A percentile compares a stretch with the other conserved stretches of the same genome.
phyloP scores from a whole-genome alignment of 306 rosid species.

The Quercus dentata region DNA sequence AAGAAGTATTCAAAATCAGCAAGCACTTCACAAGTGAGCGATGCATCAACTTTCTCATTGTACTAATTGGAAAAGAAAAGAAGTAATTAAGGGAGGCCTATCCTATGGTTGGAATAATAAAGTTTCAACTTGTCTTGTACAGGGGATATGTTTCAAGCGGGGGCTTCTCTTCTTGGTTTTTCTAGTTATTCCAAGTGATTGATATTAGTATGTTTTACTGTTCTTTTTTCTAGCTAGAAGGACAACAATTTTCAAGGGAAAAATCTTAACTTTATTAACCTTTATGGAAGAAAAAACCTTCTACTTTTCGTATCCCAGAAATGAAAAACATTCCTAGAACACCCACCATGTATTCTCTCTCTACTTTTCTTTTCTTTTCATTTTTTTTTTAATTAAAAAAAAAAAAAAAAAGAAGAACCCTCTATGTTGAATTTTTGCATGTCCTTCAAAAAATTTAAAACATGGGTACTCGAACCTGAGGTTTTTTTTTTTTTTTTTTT shows the following conservation, averaged over 20 bases:
- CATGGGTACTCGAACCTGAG: background rate
- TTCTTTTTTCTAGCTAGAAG: slow-evolving; percentile 20
- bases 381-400: background rate
- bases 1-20: slow-evolving; percentile 61
- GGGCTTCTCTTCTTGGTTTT: slow-evolving; percentile 16
- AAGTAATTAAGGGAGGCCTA: background rate
- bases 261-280: background rate
- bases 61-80: slow-evolving; percentile 22
- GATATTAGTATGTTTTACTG: slow-evolving; percentile 4
- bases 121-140: slow-evolving; percentile 39
- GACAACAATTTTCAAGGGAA: slow-evolving; percentile 7
- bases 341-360: background rate
- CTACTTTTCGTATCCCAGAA: background rate
- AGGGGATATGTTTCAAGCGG: slow-evolving; percentile 33
- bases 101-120: slow-evolving; percentile 37
- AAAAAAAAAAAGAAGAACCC: background rate
- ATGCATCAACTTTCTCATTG: slow-evolving; percentile 58
- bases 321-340: background rate
- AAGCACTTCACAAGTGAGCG: slow-evolving; percentile 75
- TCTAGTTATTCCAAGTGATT: background rate
- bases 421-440: background rate
- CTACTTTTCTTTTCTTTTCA: background rate
- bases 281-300: background rate
- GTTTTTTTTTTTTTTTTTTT: background rate
- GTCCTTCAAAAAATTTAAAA: background rate